Base-by-base conservation (phyloP, 768 basidiomycete species). In the Mycena alexandri region DNA sequence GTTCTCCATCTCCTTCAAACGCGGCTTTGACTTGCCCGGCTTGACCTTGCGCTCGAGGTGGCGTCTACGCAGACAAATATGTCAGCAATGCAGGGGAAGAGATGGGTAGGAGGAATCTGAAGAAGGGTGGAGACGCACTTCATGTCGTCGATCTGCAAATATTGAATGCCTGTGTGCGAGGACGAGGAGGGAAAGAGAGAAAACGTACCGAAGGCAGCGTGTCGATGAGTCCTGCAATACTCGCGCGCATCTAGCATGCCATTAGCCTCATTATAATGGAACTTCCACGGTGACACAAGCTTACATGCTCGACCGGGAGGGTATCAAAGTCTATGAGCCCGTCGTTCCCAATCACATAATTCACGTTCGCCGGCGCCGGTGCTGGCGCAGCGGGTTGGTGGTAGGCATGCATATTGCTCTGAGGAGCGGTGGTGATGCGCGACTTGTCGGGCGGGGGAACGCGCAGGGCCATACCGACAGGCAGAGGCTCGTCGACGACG, bases 391-490 rank as follows among this genome's bases (percentile, higher is more conserved):
- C 65, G 6, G 44, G 29, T 43, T 51, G 36, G 14, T 33, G 43
- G 33, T 34, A 25, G 19, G 17, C 14, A 17, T 38, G 62, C 33
- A 47, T 55, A 22, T 11, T 3, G 24, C 21, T 44, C 17, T 64
- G 3, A 0, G 59, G 46, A 17, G 64, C 1, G 33, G 51, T 5
- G 2, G 44, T 21, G 21, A 71, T 50, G 55, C 48, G 66, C 33
- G 58, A 63, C 16, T 63, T 41, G 42, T 72, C 77, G 0, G 86
- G 83, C 3, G 73, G 67, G 13, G 81, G 82, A 7, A 92, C 88
- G 17, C 84, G 84, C 43, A 92, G 79, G 0, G 84, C 89, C 77
- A 89, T 81, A 8, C 90, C 90, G 16, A 86, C 74, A 0, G 89
- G 89, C 9, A 90, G 79, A 13, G 87, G 89, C 17, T 89, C 87